These are phyloP conservation scores for Elsinoe perseae DNA, from an alignment of 2,329 filamentous ascomycete species.

Conservation along the genomic window DNA sequence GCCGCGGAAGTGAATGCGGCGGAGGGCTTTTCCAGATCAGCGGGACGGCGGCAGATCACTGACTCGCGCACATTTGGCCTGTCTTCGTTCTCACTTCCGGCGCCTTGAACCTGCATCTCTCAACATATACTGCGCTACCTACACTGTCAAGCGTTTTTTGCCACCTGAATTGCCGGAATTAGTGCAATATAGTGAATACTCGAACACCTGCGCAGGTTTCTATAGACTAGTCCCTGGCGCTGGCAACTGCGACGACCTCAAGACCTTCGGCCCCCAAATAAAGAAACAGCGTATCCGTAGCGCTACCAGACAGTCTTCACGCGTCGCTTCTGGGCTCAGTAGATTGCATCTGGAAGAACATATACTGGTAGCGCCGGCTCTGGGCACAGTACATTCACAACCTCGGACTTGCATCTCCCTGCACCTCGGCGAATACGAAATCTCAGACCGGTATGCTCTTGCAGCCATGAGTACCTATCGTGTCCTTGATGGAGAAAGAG, in stretches of 20 bases:
- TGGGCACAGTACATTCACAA: no score
- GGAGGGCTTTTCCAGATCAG: not conserved
- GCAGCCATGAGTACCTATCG: constrained; percentile 5
- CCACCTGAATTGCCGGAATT: not conserved
- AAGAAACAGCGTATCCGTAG: no score
- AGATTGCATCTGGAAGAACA: no score
- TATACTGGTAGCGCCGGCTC: no score
- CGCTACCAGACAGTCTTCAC: no score
- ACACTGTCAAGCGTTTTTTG: not conserved
- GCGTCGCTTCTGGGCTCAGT: no score
- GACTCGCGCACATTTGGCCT: not conserved
- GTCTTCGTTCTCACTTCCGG: not conserved
- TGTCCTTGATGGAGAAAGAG: constrained; percentile 14
- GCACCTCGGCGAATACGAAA: not conserved
- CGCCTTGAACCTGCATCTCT: not conserved
- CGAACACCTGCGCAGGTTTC: no score
- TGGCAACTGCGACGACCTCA: no score
- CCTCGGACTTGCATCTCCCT: not conserved
- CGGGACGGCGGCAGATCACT: not conserved
- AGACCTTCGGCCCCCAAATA: no score
- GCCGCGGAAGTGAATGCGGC: not conserved
- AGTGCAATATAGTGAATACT: not conserved
- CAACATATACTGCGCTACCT: not conserved
- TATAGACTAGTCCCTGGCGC: no score
- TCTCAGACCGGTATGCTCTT: not conserved